Evolutionary conservation across 768 basidiomycete genomes (phyloP), one percentile per base, ranked within the genome.

Genomic region (Leccinum boreale): DNA sequence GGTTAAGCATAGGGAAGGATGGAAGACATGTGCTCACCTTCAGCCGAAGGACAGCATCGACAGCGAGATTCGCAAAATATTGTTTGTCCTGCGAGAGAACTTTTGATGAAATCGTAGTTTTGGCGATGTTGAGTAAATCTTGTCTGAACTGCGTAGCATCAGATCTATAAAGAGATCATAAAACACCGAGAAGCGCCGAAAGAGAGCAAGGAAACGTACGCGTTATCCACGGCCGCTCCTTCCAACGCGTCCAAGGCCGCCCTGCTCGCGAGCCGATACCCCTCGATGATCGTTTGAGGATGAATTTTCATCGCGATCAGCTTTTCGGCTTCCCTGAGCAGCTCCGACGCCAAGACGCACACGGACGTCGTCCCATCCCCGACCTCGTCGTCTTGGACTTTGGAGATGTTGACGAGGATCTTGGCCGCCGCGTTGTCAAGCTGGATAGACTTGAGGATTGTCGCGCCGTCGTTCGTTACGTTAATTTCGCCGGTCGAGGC

Each of bases 371-470:
- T 95, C 44, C 92, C 97, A 75, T 98, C 97, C 19, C 97, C 97
- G 49, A 99, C 87, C 74, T 99, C 97, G 70, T 99, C 97, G 71
- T 99, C 97, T 76, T 98, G 97, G n/a, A 98, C 96, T 71, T 99
- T 99, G 1, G 94, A 96, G 74, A 99, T 98, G 75, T 99, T 98
- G 67, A 99, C 97, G 55, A 99, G 83, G 72, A 99, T 98, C 80
- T 99, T 99, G 42, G 97, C 97, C 2, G 96, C 96, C 5, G 97
- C 92, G 71, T 99, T 98, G 75, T 99, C 97, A 62, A 99, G 86
- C 67, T 94, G 90, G 67, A 99, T 98, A 50, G 92, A 87, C 73
- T 98, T 98, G 57, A 99, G 84, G 67, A 98, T 99, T 49, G 97
- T 98, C 4, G 97, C 97, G 4, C 97, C 97, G 72, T 99, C 97